Evolutionary conservation across 2,329 filamentous ascomycete species (phyloP).

Genomic region (Colletotrichum sp.): DNA sequence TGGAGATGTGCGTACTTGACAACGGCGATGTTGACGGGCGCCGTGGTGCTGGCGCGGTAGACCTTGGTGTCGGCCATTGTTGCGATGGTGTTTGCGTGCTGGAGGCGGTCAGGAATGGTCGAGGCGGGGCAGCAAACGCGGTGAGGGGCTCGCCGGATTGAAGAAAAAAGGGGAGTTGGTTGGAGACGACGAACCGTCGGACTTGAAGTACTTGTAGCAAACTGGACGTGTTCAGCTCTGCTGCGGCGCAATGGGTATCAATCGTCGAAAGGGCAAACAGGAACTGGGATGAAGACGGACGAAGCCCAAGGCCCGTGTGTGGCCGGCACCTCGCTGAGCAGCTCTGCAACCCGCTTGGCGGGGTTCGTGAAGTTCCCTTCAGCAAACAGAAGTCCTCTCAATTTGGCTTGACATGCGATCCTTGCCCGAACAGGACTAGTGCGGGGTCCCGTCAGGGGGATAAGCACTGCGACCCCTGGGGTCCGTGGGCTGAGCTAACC

Average conservation of each 20-base stretch:
- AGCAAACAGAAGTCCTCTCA: background rate
- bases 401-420: constrained; percentile 4
- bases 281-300: background rate
- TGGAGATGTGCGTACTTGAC: constrained; percentile 73
- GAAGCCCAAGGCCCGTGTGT: background rate
- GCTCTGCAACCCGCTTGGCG: background rate
- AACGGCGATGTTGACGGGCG: constrained; percentile 97
- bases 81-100: constrained; percentile 11
- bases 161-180: background rate
- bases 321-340: background rate
- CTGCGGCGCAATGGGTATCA: background rate
- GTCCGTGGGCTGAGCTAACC: background rate
- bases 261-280: background rate
- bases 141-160: background rate
- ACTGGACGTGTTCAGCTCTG: background rate
- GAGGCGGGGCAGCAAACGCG: background rate
- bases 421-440: constrained; percentile 8
- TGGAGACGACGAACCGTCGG: background rate
- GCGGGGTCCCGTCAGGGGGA: constrained; percentile 7
- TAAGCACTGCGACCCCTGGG: background rate
- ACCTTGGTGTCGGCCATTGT: constrained; percentile 61
- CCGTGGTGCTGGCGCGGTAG: constrained; percentile 93
- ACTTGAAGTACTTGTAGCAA: background rate
- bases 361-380: constrained; percentile 16
- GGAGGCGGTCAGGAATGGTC: constrained; percentile 24